phyloP scores from a whole-genome alignment of 305 asterid species.

The Plantago coronopus region DNA sequence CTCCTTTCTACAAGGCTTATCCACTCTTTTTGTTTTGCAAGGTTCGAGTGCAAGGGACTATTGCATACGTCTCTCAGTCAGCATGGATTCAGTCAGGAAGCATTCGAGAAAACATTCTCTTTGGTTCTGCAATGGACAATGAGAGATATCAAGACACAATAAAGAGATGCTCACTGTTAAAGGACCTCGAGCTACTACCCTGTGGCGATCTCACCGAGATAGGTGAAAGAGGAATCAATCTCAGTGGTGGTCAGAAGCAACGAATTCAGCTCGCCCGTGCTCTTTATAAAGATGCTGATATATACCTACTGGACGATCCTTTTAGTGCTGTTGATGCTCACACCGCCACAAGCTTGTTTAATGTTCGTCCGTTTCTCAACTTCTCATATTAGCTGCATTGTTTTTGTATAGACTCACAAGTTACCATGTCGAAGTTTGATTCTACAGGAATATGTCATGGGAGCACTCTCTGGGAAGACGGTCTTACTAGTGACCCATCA shows the following conservation, averaged over 20 bases:
- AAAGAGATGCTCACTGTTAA: conserved; percentile 66
- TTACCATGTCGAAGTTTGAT: conserved; percentile 5
- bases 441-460: conserved; percentile 78
- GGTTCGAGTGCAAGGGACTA: conserved; percentile 68
- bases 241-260: conserved; percentile 96
- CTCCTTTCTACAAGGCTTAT: no score
- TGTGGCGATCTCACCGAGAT: conserved; percentile 89
- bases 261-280: conserved; percentile 96
- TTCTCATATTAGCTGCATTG: background rate
- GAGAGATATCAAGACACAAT: conserved; percentile 68
- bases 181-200: conserved; percentile 87
- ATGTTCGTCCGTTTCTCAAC: conserved; percentile 34
- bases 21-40: conserved; percentile 26
- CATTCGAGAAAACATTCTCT: conserved; percentile 77
- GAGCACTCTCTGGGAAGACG: conserved; percentile 69
- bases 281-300: conserved; percentile 75
- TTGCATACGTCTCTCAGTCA: conserved; percentile 89
- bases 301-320: conserved; percentile 84
- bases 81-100: conserved; percentile 99
- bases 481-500: conserved; percentile 90
- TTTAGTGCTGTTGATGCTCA: conserved; percentile 97
- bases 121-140: conserved; percentile 62
- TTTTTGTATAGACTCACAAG: background rate
- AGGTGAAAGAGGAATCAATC: conserved; percentile 96
- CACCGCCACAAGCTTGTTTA: conserved; percentile 80